Evolutionary conservation across 2,329 filamentous ascomycete species (phyloP).

Genomic region (Colletotrichum sp.): DNA sequence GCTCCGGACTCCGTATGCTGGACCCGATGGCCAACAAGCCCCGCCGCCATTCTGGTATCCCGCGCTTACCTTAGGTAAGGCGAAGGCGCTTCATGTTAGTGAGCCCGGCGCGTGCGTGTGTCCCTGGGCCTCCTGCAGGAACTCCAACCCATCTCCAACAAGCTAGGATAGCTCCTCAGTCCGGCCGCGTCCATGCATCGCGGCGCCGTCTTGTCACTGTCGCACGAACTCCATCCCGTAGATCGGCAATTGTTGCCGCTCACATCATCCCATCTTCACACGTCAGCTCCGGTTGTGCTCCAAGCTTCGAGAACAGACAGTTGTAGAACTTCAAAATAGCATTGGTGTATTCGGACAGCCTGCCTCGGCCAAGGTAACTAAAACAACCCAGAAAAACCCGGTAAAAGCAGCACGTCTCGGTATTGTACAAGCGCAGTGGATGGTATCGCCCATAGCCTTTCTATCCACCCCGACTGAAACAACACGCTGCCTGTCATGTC

Average conservation of each 20-base stretch:
- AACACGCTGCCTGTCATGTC: constrained; percentile 23
- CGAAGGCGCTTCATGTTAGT: not conserved
- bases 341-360: constrained; percentile 19
- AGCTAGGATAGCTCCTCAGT: not conserved
- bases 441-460: constrained; percentile 23
- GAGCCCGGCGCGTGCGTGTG: not conserved
- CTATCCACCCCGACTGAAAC: constrained; percentile 24
- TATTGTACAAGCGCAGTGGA: constrained; percentile 26
- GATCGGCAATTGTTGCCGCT: constrained; percentile 2
- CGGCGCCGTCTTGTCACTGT: not conserved
- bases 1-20: not conserved
- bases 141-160: not conserved
- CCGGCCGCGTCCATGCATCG: not conserved
- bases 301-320: not conserved
- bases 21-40: not conserved
- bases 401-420: constrained; percentile 20
- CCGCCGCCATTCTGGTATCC: not conserved
- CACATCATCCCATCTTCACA: not conserved
- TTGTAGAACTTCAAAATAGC: constrained; percentile 15
- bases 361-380: constrained; percentile 14
- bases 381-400: constrained; percentile 23
- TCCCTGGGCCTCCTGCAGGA: constrained; percentile 1
- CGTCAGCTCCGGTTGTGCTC: not conserved
- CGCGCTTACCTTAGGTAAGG: not conserved
- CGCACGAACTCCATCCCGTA: not conserved